Evolutionary conservation across 1,139 yeast species (phyloP).

Genomic region (Saccharomyces hybrid): DNA sequence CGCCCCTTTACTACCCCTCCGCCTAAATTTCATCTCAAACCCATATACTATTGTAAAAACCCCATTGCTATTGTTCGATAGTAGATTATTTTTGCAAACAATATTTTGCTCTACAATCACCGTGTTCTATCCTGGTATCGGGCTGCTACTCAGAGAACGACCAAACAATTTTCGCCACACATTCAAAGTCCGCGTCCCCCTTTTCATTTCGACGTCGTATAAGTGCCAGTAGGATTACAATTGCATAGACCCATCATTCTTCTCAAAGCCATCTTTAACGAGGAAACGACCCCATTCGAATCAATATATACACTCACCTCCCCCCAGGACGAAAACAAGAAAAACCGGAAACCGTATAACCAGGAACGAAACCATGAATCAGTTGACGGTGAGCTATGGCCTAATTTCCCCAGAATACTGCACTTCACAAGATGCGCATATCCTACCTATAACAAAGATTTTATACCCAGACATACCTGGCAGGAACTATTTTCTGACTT

Average conservation of each 20-base stretch:
- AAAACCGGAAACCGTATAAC: not conserved
- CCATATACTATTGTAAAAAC: not conserved
- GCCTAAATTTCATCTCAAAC: not conserved
- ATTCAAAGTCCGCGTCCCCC: not conserved
- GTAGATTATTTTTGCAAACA: not conserved
- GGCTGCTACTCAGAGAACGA: not conserved
- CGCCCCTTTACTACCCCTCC: constrained; percentile 2
- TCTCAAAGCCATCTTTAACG: not conserved
- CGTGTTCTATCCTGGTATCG: not conserved
- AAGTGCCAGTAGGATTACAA: not conserved
- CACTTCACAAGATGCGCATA: constrained; percentile 22
- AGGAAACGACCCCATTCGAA: not conserved
- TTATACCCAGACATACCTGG: constrained; percentile 15
- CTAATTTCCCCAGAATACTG: constrained; percentile 23
- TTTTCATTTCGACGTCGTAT: not conserved
- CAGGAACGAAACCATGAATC: constrained; percentile 13
- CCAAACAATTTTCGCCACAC: not conserved
- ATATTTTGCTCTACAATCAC: not conserved
- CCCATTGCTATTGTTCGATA: not conserved
- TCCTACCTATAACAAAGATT: constrained; percentile 31
- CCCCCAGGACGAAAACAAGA: too few species aligned
- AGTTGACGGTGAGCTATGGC: constrained; percentile 29
- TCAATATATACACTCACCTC: not conserved
- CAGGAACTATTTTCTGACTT: constrained; percentile 48
- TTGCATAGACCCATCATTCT: not conserved